These are phyloP conservation scores for Coemansia sp. DNA, from an alignment of 192 early-diverging fungal species.

Conservation along the genomic window DNA sequence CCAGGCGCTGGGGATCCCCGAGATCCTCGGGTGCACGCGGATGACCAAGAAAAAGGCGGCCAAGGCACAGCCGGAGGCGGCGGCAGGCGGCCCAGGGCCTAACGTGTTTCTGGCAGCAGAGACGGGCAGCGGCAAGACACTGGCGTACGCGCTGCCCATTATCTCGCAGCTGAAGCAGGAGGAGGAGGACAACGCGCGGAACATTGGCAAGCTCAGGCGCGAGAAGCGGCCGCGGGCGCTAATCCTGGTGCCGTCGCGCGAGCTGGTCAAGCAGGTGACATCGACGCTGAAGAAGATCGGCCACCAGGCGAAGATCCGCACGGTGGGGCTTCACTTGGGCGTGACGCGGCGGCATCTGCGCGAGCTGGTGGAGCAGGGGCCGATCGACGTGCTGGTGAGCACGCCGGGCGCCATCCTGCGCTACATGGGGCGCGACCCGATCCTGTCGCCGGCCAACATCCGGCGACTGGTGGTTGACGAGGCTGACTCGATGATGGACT, in stretches of 20 bases:
- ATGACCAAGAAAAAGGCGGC: constrained; percentile 11
- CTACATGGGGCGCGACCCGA: constrained; percentile 56
- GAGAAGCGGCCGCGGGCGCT: constrained; percentile 81
- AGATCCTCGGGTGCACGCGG: constrained; percentile 56
- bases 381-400: constrained; percentile 83
- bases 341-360: constrained; percentile 53
- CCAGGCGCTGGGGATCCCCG: constrained; percentile 83
- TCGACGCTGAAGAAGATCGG: constrained; percentile 71
- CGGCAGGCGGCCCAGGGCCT: constrained; percentile 9
- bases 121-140: constrained; percentile 92
- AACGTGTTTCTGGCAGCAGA: constrained; percentile 82
- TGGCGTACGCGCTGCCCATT: constrained; percentile 83
- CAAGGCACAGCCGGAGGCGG: constrained; percentile 1
- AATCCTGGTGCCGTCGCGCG: constrained; percentile 86
- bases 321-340: constrained; percentile 63
- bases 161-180: constrained; percentile 79
- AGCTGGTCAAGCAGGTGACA: constrained; percentile 82
- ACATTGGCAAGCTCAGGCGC: constrained; percentile 57
- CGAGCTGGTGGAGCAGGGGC: constrained; percentile 58
- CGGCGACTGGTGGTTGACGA: constrained; percentile 87
- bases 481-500: constrained; percentile 89
- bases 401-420: constrained; percentile 77
- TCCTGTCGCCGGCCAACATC: constrained; percentile 66
- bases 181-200: constrained; percentile 20
- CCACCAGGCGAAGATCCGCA: constrained; percentile 70